These are phyloP conservation scores for Phytophthora pinifolia DNA, from an alignment of 352 stramenopile genomes.

Conservation along the genomic window DNA sequence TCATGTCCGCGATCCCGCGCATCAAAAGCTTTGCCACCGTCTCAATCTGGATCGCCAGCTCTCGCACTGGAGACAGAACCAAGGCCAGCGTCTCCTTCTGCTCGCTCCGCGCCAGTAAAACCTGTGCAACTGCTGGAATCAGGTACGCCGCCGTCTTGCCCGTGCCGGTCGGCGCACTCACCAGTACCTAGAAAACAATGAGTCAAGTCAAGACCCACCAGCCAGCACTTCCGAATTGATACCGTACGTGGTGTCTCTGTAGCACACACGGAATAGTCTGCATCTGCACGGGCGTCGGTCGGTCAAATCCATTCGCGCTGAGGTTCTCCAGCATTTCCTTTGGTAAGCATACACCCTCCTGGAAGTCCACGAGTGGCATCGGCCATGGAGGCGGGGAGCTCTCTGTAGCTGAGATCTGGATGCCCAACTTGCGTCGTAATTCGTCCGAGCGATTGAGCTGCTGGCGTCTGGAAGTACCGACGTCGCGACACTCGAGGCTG, in stretches of 20 bases:
- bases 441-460: conserved; percentile 7
- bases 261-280: conserved; percentile 61
- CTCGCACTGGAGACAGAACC: conserved; percentile 63
- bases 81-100: conserved; percentile 33
- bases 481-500: conserved; percentile 72
- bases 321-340: conserved; percentile 46
- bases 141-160: conserved; percentile 75
- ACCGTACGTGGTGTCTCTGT: conserved; percentile 38
- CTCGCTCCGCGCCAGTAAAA: conserved; percentile 26
- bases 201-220: background rate
- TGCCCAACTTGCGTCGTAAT: conserved; percentile 38
- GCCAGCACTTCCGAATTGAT: too few relatives aligned
- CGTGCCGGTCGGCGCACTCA: conserved; percentile 64
- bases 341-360: conserved; percentile 27
- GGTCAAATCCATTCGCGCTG: conserved; percentile 28
- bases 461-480: conserved; percentile 28
- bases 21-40: conserved; percentile 56
- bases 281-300: conserved; percentile 76
- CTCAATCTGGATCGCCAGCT: conserved; percentile 79
- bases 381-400: background rate
- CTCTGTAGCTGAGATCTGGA: conserved; percentile 14
- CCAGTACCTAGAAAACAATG: conserved; percentile 38
- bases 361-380: conserved; percentile 26
- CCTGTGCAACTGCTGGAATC: conserved; percentile 49
- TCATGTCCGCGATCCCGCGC: conserved; percentile 56